Conservation (phyloP, 768 basidiomycete species). For the Lentinula sp. region DNA sequence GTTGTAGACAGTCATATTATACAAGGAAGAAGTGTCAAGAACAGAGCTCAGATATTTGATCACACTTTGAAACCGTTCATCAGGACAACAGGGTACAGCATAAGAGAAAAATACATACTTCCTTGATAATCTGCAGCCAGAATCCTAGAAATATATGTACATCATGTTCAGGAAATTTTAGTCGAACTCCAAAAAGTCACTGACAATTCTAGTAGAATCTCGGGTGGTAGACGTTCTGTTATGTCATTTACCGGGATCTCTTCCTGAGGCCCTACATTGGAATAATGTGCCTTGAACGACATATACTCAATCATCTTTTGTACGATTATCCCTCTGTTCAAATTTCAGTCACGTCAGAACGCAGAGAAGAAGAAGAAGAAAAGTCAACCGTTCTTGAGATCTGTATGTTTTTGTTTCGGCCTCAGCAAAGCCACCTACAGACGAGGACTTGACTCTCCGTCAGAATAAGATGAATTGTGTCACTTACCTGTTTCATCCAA, state of each 20-base stretch:
- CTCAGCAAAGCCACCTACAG: conserved; percentile 67
- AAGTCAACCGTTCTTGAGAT: conserved; percentile 52
- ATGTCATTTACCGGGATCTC: conserved; percentile 76
- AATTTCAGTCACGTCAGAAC: not conserved
- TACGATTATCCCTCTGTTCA: conserved; percentile 56
- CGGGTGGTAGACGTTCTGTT: conserved; percentile 76
- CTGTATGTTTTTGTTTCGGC: conserved; percentile 62
- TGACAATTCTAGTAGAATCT: conserved; percentile 85
- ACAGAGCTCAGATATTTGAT: too few relatives aligned
- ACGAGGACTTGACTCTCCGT: not conserved
- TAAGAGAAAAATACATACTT: conserved; percentile 26
- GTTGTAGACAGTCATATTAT: too few relatives aligned
- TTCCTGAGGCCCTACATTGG: conserved; percentile 62
- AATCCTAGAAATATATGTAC: conserved; percentile 28
- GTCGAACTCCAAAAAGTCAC: conserved; percentile 21
- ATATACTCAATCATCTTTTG: conserved; percentile 91
- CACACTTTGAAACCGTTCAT: not conserved
- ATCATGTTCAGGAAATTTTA: not conserved
- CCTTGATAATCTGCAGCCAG: conserved; percentile 65
- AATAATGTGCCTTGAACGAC: conserved; percentile 76
- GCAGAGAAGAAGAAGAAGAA: not conserved
- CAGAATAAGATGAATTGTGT: not conserved
- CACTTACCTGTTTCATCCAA: conserved; percentile 62
- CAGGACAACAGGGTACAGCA: too few relatives aligned
- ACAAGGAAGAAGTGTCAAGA: too few relatives aligned